A percentile compares a stretch with the other conserved stretches of the same genome.
Evolutionary conservation across 164 flowering plant species (phyloP).

Genomic region (Magnolia sinica): DNA sequence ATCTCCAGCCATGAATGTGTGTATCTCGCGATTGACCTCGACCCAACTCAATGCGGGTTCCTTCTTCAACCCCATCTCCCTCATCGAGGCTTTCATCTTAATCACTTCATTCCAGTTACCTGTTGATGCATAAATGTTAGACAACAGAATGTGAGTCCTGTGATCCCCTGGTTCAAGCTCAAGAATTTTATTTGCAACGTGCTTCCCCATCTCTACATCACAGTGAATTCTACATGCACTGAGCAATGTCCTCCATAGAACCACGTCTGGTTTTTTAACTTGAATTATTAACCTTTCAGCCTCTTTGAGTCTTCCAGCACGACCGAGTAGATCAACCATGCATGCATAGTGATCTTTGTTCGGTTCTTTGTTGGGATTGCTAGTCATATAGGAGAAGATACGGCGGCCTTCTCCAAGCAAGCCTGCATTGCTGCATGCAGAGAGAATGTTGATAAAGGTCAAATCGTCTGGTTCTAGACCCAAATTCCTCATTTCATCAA

Average conservation of each 20-base stretch:
- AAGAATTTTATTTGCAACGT: constrained; percentile 23
- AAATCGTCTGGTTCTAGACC: constrained; percentile 33
- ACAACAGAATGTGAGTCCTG: constrained; percentile 36
- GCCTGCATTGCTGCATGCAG: constrained; percentile 51
- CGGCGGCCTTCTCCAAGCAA: constrained; percentile 44
- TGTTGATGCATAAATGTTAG: constrained; percentile 42
- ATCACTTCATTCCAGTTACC: constrained; percentile 42
- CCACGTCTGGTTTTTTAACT: constrained; percentile 38
- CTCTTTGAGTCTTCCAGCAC: constrained; percentile 46
- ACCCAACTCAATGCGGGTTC: constrained; percentile 51
- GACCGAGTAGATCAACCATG: constrained; percentile 54
- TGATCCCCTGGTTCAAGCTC: constrained; percentile 37
- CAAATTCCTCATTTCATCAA: constrained; percentile 28
- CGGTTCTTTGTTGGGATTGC: constrained; percentile 14
- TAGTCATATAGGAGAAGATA: constrained; percentile 32
- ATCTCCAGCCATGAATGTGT: constrained; percentile 46
- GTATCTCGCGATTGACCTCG: constrained; percentile 34
- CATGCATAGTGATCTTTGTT: constrained; percentile 45
- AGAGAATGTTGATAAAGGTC: constrained; percentile 37
- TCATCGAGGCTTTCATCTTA: constrained; percentile 38
- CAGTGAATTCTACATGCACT: constrained; percentile 48
- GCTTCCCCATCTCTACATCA: constrained; percentile 35
- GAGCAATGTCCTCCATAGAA: constrained; percentile 48
- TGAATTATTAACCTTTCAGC: constrained; percentile 37
- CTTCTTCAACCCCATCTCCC: constrained; percentile 40